A percentile compares a stretch with the other conserved stretches of the same genome.
These are phyloP conservation scores for Schoenoplectus triqueter DNA, from an alignment of 202 grass and related monocot species.

Conservation along the genomic window DNA sequence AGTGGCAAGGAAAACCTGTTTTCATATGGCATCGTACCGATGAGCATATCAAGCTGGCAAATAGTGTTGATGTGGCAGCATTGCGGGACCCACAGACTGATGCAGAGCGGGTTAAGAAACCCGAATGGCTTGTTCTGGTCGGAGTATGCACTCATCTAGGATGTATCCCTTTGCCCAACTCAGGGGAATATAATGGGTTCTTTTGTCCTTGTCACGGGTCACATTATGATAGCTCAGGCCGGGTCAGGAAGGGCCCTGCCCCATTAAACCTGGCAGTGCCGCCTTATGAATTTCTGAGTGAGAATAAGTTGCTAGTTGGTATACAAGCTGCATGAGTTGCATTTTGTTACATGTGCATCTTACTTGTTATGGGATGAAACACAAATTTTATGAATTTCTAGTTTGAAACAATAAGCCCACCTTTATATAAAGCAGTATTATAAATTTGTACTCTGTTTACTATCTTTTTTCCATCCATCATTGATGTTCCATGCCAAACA, in stretches of 20 bases:
- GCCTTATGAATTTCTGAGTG: slow-evolving; percentile 38
- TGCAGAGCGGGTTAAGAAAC: slow-evolving; percentile 38
- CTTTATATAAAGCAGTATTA: background rate
- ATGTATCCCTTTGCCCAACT: slow-evolving; percentile 40
- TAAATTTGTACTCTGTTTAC: background rate
- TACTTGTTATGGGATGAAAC: background rate
- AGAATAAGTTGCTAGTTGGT: slow-evolving; percentile 42
- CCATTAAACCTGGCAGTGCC: slow-evolving; percentile 40
- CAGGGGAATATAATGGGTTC: slow-evolving; percentile 41
- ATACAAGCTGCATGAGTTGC: background rate
- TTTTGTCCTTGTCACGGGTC: slow-evolving; percentile 46
- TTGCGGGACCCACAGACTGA: slow-evolving; percentile 39
- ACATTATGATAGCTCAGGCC: slow-evolving; percentile 39
- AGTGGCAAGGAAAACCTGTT: slow-evolving; percentile 48
- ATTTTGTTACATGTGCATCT: background rate
- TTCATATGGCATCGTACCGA: slow-evolving; percentile 44
- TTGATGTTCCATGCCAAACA: too few species aligned
- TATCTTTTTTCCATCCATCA: too few species aligned
- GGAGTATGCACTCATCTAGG: slow-evolving; percentile 26
- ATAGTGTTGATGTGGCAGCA: slow-evolving; percentile 34
- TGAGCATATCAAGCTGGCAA: slow-evolving; percentile 39
- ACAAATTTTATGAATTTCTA: slow-evolving; percentile 10
- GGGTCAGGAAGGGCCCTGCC: slow-evolving; percentile 40
- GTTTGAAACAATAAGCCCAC: background rate
- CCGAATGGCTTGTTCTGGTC: slow-evolving; percentile 44